phyloP scores from a whole-genome alignment of 768 basidiomycete genomes.

The Mycena rosella region DNA sequence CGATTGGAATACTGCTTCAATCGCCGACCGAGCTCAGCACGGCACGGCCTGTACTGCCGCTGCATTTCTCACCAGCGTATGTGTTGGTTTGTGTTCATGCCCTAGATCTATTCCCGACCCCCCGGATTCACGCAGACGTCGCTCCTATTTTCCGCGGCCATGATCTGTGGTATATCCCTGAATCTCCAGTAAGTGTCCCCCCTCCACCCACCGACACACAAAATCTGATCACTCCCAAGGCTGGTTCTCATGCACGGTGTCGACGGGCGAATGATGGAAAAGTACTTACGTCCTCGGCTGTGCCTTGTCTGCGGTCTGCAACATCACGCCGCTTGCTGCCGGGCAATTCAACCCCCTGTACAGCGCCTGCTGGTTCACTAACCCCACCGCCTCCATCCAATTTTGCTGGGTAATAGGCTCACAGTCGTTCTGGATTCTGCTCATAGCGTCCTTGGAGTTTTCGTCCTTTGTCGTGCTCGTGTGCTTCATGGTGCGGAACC shows the following conservation, averaged over 20 bases:
- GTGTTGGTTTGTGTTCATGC: not conserved
- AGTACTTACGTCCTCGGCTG: conserved; percentile 21
- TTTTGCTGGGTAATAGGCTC: conserved; percentile 14
- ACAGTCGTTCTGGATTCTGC: conserved; percentile 3
- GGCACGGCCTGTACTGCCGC: not conserved
- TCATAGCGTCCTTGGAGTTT: conserved; percentile 14
- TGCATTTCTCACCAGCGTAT: not conserved
- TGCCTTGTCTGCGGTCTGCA: not conserved
- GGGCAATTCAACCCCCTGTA: not conserved
- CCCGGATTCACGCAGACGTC: not conserved
- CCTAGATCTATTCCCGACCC: not conserved
- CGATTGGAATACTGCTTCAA: no score
- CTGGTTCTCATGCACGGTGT: conserved; percentile 13
- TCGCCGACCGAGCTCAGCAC: no score
- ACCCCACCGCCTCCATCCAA: not conserved
- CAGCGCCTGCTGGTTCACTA: conserved; percentile 3
- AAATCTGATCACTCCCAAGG: not conserved
- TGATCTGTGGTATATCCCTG: conserved; percentile 19
- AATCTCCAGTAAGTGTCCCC: conserved; percentile 16
- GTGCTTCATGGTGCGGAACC: not conserved
- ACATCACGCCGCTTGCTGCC: conserved; percentile 4
- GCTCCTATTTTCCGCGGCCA: conserved; percentile 11
- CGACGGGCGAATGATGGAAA: conserved; percentile 18
- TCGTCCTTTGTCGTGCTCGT: conserved; percentile 1
- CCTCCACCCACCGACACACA: not conserved